phyloP scores from a whole-genome alignment of 108 stramenopile genomes.

The Cylindrotheca closterium region DNA sequence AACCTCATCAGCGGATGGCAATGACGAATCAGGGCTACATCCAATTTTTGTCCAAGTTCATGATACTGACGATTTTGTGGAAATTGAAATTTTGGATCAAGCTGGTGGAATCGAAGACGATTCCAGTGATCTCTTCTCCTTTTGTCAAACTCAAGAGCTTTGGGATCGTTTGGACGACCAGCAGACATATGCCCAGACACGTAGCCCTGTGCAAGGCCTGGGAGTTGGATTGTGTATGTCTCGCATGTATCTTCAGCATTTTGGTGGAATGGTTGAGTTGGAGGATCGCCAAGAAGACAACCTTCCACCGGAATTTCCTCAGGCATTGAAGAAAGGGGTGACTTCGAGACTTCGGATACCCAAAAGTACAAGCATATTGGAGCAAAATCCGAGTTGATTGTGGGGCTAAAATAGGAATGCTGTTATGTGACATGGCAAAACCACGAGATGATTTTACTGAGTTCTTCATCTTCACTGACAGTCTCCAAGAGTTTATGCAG shows the following conservation, averaged over 20 bases:
- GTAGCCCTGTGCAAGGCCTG: slow-evolving; percentile 59
- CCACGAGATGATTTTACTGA: no score
- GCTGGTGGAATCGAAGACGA: slow-evolving; percentile 34
- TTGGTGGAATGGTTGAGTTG: slow-evolving; percentile 64
- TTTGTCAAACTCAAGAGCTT: slow-evolving; percentile 22
- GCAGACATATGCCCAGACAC: slow-evolving; percentile 65
- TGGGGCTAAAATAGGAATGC: no score
- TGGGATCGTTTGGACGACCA: slow-evolving; percentile 83
- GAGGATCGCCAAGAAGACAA: slow-evolving; percentile 19
- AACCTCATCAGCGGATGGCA: background rate
- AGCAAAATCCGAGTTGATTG: no score
- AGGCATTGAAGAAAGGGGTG: background rate
- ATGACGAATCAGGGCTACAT: slow-evolving; percentile 8
- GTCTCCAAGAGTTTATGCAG: no score
- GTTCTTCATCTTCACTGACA: no score
- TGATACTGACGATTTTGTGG: slow-evolving; percentile 20
- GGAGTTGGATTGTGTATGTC: slow-evolving; percentile 74
- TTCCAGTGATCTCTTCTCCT: slow-evolving; percentile 10
- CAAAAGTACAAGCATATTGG: background rate
- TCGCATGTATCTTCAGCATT: slow-evolving; percentile 64
- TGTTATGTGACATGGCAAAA: no score
- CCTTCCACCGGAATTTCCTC: no score
- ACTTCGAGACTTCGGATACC: background rate
- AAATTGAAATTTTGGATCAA: slow-evolving; percentile 54
- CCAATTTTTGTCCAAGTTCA: slow-evolving; percentile 16